Conservation (phyloP, 2,329 filamentous ascomycete genomes). For the Sporothrix globosa region DNA sequence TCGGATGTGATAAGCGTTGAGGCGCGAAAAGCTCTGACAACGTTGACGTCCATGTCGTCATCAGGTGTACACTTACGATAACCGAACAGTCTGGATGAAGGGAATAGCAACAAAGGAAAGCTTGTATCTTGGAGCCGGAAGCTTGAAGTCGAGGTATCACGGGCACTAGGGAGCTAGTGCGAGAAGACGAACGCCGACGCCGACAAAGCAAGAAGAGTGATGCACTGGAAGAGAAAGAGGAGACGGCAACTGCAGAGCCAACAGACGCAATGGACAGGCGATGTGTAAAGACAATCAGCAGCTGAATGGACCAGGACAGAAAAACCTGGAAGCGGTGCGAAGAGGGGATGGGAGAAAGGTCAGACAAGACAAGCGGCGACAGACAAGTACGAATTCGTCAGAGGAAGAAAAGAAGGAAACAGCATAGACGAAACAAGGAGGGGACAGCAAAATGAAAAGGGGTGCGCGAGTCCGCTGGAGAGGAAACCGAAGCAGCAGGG, state of each 20-base stretch:
- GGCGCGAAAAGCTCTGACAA: neutral
- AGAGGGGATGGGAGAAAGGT: slow-evolving; percentile 5
- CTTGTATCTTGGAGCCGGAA: slow-evolving; percentile 8
- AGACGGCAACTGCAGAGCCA: neutral
- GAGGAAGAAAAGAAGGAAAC: slow-evolving; percentile 25
- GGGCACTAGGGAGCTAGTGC: slow-evolving; percentile 29
- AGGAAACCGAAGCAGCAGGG: slow-evolving; percentile 32
- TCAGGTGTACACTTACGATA: slow-evolving; percentile 1
- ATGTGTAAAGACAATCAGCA: neutral
- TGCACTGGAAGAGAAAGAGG: slow-evolving; percentile 24
- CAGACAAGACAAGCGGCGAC: slow-evolving; percentile 24
- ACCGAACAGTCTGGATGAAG: slow-evolving; percentile 21
- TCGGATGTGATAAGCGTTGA: neutral
- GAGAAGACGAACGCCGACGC: slow-evolving; percentile 32
- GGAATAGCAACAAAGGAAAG: slow-evolving; percentile 1
- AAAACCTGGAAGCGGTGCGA: slow-evolving; percentile 6
- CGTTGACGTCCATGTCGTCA: neutral
- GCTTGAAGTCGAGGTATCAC: slow-evolving; percentile 26
- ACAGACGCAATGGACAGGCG: slow-evolving; percentile 19
- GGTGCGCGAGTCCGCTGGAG: slow-evolving; percentile 35
- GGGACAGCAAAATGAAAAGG: slow-evolving; percentile 38
- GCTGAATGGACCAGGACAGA: slow-evolving; percentile 10
- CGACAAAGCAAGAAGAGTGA: slow-evolving; percentile 31
- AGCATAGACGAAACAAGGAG: slow-evolving; percentile 31
- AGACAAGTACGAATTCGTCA: slow-evolving; percentile 6